Evolutionary conservation across 495 filamentous ascomycete genomes (phyloP), one percentile per base, ranked within the genome.

Genomic region (Xylaria longipes): DNA sequence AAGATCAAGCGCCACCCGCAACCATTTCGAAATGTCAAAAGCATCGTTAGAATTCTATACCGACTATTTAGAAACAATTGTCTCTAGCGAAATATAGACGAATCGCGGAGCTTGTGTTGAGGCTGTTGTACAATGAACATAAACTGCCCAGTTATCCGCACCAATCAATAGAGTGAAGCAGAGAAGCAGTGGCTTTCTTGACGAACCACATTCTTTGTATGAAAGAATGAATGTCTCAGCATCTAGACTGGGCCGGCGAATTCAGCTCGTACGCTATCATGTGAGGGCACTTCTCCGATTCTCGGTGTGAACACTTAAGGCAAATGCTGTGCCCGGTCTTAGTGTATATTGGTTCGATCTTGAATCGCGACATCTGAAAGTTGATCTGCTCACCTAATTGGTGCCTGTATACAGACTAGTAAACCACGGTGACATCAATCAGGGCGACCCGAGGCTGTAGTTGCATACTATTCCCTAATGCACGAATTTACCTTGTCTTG

Each of bases 371-470:
- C 25, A 48, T 25, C 29, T n/a, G 60, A 11, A 43, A 29, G n/a
- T 22, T 43, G 22, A 29, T 27, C 37, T 15, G 22, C 12, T 39
- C 11, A 63, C n/a, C 22, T 63, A 63, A 41, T 43, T 41, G 35
- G 60, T 29, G 37, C 37, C 60, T 22, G n/a, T 41, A 15, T 17
- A 43, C 27, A 37, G 11, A 63, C 58, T 61, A 39, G 61, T 11
- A 46, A n/a, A 6, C 35, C 37, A 39, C 31, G 22, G 25, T 48
- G 62, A 57, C 65, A 68, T 68, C 65, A 68, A 68, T 17, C 37
- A 63, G 25, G 12, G 15, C 11, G 17, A 45, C 9, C 39, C n/a
- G 43, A 33, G 25, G 37, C 25, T 25, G 60, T 43, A 43, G 60
- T 63, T 29, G 37, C 60, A 63, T 41, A 43, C 60, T 22, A 43